Evolutionary conservation across 495 filamentous ascomycete species (phyloP).

Genomic region (Podospora comata): DNA sequence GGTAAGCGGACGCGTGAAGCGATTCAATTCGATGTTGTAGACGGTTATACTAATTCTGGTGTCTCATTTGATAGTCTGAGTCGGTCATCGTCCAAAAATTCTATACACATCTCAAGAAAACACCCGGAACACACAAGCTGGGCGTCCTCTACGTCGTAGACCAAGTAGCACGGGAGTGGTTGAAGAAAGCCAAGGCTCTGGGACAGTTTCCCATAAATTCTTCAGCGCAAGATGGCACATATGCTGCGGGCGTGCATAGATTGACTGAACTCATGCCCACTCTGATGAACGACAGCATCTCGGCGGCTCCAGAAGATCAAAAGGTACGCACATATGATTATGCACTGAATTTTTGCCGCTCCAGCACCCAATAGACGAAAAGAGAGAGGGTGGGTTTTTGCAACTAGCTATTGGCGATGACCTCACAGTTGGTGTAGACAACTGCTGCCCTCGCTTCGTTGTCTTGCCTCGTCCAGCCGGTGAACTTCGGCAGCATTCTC

Average conservation of each 20-base stretch:
- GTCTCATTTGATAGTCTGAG: slow-evolving; percentile 65
- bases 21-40: not conserved
- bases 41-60: slow-evolving; percentile 32
- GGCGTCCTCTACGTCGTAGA: slow-evolving; percentile 99
- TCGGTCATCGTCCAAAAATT: slow-evolving; percentile 93
- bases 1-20: slow-evolving; percentile 56
- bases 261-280: slow-evolving; percentile 90
- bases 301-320: slow-evolving; percentile 86
- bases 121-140: slow-evolving; percentile 91
- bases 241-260: slow-evolving; percentile 91
- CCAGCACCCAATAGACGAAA: not conserved
- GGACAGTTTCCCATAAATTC: slow-evolving; percentile 72
- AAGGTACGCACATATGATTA: slow-evolving; percentile 72
- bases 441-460: not conserved
- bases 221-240: slow-evolving; percentile 81
- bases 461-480: not conserved
- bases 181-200: slow-evolving; percentile 85
- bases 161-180: slow-evolving; percentile 97
- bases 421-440: not conserved
- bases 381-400: too few species aligned
- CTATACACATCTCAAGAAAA: slow-evolving; percentile 95
- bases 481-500: too few species aligned
- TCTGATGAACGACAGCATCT: slow-evolving; percentile 93
- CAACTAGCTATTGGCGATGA: not conserved
- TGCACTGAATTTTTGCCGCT: slow-evolving; percentile 14